Evolutionary conservation across 2,329 filamentous ascomycete genomes (phyloP).

Genomic region (Sclerotinia borealis): DNA sequence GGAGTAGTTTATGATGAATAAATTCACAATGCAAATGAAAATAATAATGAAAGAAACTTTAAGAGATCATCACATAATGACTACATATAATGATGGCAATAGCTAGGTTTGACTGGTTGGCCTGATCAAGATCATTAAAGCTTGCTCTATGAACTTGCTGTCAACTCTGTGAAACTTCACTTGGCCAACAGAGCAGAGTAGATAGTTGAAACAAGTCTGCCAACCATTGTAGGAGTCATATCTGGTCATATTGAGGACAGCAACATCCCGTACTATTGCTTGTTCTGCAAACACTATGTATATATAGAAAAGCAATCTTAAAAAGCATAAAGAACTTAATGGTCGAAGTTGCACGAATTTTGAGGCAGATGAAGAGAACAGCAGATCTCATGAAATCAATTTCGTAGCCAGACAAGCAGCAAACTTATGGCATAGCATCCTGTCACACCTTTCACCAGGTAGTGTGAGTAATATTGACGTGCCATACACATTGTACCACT

Average conservation of each 20-base stretch:
- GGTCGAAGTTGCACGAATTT: not conserved
- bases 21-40: not conserved
- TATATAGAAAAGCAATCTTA: constrained; percentile 1
- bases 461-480: not conserved
- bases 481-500: not conserved
- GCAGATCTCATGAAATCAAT: not conserved
- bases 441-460: not conserved
- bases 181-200: not conserved
- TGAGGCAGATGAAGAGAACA: not conserved
- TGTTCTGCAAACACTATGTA: not conserved
- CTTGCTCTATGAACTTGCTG: not conserved
- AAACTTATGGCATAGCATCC: not conserved
- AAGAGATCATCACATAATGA: not conserved
- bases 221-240: not conserved
- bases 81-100: not conserved
- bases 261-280: not conserved
- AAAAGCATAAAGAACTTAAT: not conserved
- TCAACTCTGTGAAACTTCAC: not conserved
- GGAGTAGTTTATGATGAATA: not conserved
- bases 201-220: not conserved
- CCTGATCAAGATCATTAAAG: not conserved
- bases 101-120: not conserved
- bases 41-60: not conserved
- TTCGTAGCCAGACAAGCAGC: not conserved
- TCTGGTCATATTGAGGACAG: not conserved